Base-by-base conservation (phyloP, 2,329 filamentous ascomycete species). In the Cercospora berteroae region DNA sequence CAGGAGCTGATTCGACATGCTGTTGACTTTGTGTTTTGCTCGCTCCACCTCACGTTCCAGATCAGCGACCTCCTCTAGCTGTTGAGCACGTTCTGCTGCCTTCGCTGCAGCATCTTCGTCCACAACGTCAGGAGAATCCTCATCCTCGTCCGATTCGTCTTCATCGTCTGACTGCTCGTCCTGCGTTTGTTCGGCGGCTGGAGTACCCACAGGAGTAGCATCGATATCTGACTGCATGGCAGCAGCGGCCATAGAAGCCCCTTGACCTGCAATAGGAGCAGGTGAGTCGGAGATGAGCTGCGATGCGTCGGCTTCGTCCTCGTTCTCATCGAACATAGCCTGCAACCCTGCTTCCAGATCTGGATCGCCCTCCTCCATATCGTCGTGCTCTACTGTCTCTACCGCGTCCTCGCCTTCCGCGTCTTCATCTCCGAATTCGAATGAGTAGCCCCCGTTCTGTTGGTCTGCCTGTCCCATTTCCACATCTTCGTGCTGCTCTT, bases 1-100 rank as follows among this genome's bases (percentile, higher is more conserved):
- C 70, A 87, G 78, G 67, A 88, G 79, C 68, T 81, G 78, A 29
- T 79, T 79, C 56, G 82, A 80, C 69, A 81, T 78, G 62, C 81
- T 78, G 56, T 75, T 76, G 29, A 81, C 77, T 60, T 76, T 76
- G 61, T 68, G 67, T 59, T 70, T 69, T 20, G 80, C 80, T 27
- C 78, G 76, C 48, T 79, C 79, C 48, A 87, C 81, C 67, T 84
- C 81, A 57, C 80, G 79, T 74, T 87, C 81, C 70, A 88, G 71
- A 73, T 87, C 85, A 4, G 80, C 81, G 62, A 88, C 85, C 75
- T 88, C 84, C 65, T 85, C 83, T 59, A 80, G 79, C 29, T 83
- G 77, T 68, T 83, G 81, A 52, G 82, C 80, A 25, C 81, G 76
- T 70, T 84, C 80, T 27, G 83, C 81, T 29, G 83, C 79, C 48